Evolutionary conservation across 2,329 filamentous ascomycete genomes (phyloP), one percentile per base, ranked within the genome.

Genomic region (Aspergillus costaricaensis): DNA sequence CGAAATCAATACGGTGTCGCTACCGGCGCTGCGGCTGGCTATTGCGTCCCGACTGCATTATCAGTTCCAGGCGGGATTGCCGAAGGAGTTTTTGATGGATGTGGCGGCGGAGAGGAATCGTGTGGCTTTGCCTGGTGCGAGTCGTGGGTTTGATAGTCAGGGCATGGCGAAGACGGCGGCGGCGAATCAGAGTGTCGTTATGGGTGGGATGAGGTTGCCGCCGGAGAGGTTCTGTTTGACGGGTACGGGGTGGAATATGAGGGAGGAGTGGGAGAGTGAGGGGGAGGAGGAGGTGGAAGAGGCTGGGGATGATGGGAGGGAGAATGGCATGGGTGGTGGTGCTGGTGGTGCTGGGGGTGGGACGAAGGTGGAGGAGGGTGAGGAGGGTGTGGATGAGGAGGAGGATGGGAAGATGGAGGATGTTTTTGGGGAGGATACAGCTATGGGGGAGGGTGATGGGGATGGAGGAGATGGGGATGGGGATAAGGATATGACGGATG

Each of bases 161-260:
- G 64, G 5, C 60, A 62, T 25, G 61, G 64, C 15, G 54, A 64
- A 55, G 65, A 65, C 70, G 21, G 65, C 58, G 54, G 60, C 65
- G 2, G 65, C 68, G 17, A 70, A 71, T 44, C 74, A 72, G 57
- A 75, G 77, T 61, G 68, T 79, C 7, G 64, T 76, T 54, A 76
- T 81, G 66, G 79, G 80, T 68, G 86, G 86, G 2, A 77, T 88
- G 60, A 77, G 85, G 59, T 70, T 88, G 68, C 86, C 86, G 62
- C 83, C 84, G 14, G 86, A 88, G 79, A 77, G 85, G 71, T 88
- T 87, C 67, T 85, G 83, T 71, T 74, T 86, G 53, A 86, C 83
- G 3, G 85, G 85, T 0, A 77, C 78, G 8, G 82, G 80, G 36
- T 86, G 84, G 84, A 79, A 80, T 39, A 71, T 86, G 73, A 81